Evolutionary conservation across 2,329 filamentous ascomycete genomes (phyloP).

Genomic region (Fusarium ramigenum): DNA sequence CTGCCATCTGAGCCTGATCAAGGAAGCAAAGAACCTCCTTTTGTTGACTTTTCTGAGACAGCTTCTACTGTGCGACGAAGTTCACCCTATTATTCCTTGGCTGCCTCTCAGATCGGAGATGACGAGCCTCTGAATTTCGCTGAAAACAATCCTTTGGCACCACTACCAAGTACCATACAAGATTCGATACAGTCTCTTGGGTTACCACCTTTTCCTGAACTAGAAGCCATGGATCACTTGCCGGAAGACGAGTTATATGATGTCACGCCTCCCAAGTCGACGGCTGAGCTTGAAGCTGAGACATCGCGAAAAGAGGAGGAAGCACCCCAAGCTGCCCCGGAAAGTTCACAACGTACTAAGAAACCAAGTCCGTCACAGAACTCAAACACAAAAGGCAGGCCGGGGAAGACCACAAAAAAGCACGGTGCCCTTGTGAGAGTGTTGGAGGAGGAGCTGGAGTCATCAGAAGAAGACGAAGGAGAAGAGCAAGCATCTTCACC

Average conservation of each 20-base stretch:
- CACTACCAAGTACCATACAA: background rate
- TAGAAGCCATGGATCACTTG: slow-evolving; percentile 26
- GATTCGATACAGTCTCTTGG: slow-evolving; percentile 4
- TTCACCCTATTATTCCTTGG: slow-evolving; percentile 38
- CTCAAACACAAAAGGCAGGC: background rate
- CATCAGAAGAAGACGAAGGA: background rate
- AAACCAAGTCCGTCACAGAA: background rate
- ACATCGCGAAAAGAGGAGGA: background rate
- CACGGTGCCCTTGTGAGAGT: background rate
- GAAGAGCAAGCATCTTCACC: background rate
- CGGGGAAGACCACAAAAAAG: background rate
- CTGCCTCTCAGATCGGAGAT: background rate
- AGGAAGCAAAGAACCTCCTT: background rate
- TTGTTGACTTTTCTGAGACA: slow-evolving; percentile 50
- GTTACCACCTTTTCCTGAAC: background rate
- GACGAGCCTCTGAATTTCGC: slow-evolving; percentile 31
- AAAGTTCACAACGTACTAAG: background rate
- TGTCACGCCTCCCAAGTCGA: slow-evolving; percentile 34
- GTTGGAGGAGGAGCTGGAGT: background rate
- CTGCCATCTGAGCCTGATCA: slow-evolving; percentile 20
- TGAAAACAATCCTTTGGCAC: slow-evolving; percentile 9
- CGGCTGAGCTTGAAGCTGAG: background rate
- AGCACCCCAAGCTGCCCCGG: background rate
- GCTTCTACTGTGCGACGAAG: slow-evolving; percentile 47
- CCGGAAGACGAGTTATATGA: slow-evolving; percentile 44